Evolutionary conservation across 2,329 filamentous ascomycete species (phyloP), one percentile per base, ranked within the genome.

Genomic region (Pestalotiopsis sp.): DNA sequence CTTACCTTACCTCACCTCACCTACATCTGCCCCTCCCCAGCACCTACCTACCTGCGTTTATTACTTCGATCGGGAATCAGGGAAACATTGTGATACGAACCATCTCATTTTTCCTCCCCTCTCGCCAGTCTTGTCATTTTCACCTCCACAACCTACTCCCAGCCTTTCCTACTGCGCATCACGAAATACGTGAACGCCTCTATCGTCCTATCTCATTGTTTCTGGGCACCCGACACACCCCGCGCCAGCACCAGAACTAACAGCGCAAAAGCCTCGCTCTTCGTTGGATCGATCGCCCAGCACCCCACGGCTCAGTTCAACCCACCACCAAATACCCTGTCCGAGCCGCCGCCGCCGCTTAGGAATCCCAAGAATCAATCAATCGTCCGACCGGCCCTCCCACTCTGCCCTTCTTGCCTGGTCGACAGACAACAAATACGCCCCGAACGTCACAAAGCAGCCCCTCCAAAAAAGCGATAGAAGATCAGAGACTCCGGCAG

Each of bases 201-300:
- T 36, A 4, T 23, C 23, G 17, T 27, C 23, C 57, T 23, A 27
- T 27, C 57, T 59, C 57, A 11, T 27, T 13, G 11, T 27, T 59
- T 4, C 23, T 36, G 27, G 14, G 11, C 57, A 59, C 23, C 4
- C 23, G 23, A 13, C 14, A 62, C 27, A 4, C 36, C 36, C 27
- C 9, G 31, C n/a, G 31, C 59, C 17, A 12, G 17, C 59, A 39
- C 31, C 59, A 59, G 25, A 39, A 39, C 59, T 62, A 39, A 62
- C 59, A 62, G 59, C 59, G 59, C 59, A 62, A 62, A 52, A 23
- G 59, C 59, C 59, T 62, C 31, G 59, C 31, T 20, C 45, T 62
- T 20, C 20, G 31, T 36, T 36, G 59, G 25, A 27, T 59, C 57
- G 23, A 36, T 62, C 36, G 27, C 20, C n/a, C 59, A n/a, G 5